Conservation (phyloP, 2,329 filamentous ascomycete genomes). For the Knufia petricola region DNA sequence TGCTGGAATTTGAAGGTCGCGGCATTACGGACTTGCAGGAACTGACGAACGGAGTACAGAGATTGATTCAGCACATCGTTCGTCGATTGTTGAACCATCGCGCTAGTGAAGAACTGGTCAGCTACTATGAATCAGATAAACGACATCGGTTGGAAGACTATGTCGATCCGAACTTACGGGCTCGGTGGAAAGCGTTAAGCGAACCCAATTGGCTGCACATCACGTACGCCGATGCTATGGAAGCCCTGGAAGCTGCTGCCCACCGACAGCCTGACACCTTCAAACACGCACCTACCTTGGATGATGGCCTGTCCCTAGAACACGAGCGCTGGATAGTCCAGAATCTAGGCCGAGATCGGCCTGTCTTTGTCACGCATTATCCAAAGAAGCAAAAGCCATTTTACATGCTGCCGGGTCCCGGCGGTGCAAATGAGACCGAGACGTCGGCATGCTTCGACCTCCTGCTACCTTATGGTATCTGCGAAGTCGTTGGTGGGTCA, state of each 20-base stretch:
- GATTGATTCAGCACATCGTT: conserved; percentile 50
- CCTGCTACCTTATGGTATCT: conserved; percentile 65
- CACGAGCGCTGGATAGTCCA: conserved; percentile 83
- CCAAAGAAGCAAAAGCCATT: conserved; percentile 86
- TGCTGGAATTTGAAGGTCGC: conserved; percentile 79
- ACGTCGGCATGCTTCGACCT: conserved; percentile 89
- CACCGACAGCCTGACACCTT: conserved; percentile 46
- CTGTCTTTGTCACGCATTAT: conserved; percentile 89
- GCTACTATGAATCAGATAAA: conserved; percentile 19
- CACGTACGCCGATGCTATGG: conserved; percentile 70
- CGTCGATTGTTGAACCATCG: conserved; percentile 10
- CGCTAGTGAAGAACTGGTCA: conserved; percentile 48
- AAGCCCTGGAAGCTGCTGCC: conserved; percentile 53
- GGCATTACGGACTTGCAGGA: conserved; percentile 61
- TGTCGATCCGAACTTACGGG: conserved; percentile 16
- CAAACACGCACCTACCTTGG: conserved; percentile 59
- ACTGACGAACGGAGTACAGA: conserved; percentile 72
- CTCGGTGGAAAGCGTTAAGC: conserved; percentile 31
- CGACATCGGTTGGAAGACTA: conserved; percentile 15
- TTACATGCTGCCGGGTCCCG: conserved; percentile 53
- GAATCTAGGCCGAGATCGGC: conserved; percentile 51
- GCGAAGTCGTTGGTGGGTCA: conserved; percentile 80
- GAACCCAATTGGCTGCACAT: conserved; percentile 63
- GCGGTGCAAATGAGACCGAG: not conserved
- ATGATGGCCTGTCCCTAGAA: conserved; percentile 70